phyloP scores from a whole-genome alignment of 257 asterid species.

The Nicotiana paniculata region DNA sequence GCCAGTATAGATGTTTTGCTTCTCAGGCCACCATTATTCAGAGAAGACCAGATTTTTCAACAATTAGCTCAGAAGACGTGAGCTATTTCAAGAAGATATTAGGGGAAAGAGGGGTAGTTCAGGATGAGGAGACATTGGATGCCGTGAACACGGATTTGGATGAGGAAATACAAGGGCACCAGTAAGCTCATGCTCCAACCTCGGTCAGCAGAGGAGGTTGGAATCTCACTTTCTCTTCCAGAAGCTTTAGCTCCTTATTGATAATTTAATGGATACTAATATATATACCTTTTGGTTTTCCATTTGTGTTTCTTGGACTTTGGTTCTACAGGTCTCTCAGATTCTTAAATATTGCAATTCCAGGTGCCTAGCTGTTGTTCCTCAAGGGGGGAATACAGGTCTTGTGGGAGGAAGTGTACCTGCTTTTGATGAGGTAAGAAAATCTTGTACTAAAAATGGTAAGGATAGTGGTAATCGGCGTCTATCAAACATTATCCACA shows the following conservation, averaged over 20 bases:
- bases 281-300: not conserved
- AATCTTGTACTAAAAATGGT: not conserved
- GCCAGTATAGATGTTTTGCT: conserved; percentile 36
- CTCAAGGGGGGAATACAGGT: conserved; percentile 99
- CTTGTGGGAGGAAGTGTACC: conserved; percentile 99
- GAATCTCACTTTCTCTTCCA: not conserved
- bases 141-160: conserved; percentile 89
- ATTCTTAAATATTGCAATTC: conserved; percentile 84
- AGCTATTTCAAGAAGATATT: conserved; percentile 61
- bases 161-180: conserved; percentile 78
- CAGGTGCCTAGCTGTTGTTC: conserved; percentile 89
- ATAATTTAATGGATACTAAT: not conserved
- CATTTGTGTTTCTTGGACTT: conserved; percentile 6
- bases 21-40: conserved; percentile 39
- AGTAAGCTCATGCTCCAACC: conserved; percentile 90
- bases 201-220: conserved; percentile 64
- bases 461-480: not conserved
- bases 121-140: conserved; percentile 67
- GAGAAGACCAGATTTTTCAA: conserved; percentile 56
- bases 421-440: conserved; percentile 83
- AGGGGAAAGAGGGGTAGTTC: conserved; percentile 82
- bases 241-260: not conserved
- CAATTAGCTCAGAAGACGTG: conserved; percentile 57
- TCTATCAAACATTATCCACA: not conserved
- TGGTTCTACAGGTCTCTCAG: conserved; percentile 64